Evolutionary conservation across 768 basidiomycete genomes (phyloP).

Genomic region (Cantharellus anzutake): DNA sequence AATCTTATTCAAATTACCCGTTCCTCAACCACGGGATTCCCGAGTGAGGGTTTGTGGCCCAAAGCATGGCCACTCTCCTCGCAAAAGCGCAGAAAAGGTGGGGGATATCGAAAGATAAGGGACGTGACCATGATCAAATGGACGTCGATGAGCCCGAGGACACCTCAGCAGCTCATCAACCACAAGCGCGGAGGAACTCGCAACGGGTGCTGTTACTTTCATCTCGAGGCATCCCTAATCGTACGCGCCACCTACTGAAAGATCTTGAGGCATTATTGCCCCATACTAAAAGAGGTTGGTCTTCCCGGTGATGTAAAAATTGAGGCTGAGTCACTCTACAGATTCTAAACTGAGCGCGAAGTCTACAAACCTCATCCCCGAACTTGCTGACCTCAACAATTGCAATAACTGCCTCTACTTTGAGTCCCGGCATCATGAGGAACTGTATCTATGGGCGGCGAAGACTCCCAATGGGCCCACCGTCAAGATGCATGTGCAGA

Average conservation of each 20-base stretch:
- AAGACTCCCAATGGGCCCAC: conserved; percentile 97
- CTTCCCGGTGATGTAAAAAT: not conserved
- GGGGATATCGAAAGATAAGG: conserved; percentile 20
- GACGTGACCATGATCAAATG: conserved; percentile 5
- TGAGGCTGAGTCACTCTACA: conserved; percentile 16
- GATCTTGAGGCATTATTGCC: conserved; percentile 81
- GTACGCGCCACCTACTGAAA: conserved; percentile 95
- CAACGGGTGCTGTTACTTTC: conserved; percentile 86
- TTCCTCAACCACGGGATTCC: too few species aligned
- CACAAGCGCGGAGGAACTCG: conserved; percentile 63
- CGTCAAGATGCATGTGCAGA: conserved; percentile 94
- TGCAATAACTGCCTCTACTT: conserved; percentile 98
- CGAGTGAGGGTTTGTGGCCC: not conserved
- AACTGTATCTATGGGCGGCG: conserved; percentile 90
- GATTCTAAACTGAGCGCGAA: conserved; percentile 97
- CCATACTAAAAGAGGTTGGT: conserved; percentile 87
- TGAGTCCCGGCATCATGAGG: conserved; percentile 88
- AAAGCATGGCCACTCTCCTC: not conserved
- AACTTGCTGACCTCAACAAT: conserved; percentile 90
- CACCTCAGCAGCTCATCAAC: not conserved
- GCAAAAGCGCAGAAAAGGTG: not conserved
- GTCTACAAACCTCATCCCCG: conserved; percentile 78
- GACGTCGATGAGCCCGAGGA: conserved; percentile 20
- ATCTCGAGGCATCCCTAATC: conserved; percentile 84
- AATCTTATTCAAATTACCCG: too few species aligned